Conservation (phyloP, 345 rosid species). For the Lepidium africanum region DNA sequence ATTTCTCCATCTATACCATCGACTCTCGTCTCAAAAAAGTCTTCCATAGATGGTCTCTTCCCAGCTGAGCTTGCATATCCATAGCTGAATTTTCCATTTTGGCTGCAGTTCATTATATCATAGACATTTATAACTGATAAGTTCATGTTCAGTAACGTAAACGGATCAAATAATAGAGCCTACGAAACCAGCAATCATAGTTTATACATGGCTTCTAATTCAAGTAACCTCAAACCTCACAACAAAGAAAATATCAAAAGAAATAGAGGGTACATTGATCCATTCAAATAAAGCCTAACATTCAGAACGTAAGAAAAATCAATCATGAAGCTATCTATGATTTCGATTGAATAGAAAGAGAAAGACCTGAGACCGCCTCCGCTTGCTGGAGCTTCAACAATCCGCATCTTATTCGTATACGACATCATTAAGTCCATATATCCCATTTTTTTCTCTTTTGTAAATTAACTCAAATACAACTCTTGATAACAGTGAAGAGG, state of each 20-base stretch:
- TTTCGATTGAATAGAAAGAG: not conserved
- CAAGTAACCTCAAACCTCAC: not conserved
- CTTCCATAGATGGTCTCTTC: conserved; percentile 97
- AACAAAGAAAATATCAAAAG: not conserved
- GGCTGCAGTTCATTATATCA: conserved; percentile 39
- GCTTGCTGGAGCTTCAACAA: conserved; percentile 64
- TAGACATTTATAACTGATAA: not conserved
- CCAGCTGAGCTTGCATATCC: conserved; percentile 99
- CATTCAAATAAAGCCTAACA: no score
- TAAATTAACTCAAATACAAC: not conserved
- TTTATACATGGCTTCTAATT: not conserved
- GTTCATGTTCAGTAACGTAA: not conserved
- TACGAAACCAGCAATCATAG: not conserved
- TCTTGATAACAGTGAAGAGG: not conserved
- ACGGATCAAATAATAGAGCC: no score
- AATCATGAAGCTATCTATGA: not conserved
- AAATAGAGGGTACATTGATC: not conserved
- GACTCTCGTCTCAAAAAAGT: conserved; percentile 90
- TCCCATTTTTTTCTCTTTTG: conserved; percentile 11
- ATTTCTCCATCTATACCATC: conserved; percentile 90
- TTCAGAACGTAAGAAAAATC: not conserved
- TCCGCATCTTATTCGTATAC: conserved; percentile 14
- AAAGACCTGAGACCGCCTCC: conserved; percentile 91
- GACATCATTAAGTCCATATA: conserved; percentile 16
- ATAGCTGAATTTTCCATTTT: conserved; percentile 89